Evolutionary conservation across 345 rosid genomes (phyloP), one percentile per base, ranked within the genome.

Genomic region (Brassica juncea): DNA sequence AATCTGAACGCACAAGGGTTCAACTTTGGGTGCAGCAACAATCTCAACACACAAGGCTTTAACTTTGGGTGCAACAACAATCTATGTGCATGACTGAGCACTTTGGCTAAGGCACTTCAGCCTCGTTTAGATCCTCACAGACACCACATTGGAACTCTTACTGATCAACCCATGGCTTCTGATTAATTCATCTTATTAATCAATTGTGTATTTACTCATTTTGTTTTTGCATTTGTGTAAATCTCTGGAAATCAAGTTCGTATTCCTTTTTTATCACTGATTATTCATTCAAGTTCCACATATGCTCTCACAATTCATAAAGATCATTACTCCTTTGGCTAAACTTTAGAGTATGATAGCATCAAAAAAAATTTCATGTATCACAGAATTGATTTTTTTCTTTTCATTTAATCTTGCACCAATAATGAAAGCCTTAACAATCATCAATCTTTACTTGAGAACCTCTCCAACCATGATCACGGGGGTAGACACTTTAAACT

Each of bases 401-500:
- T 42, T 42, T 42, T 42, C 14, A 11, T 42, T 14, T 47, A 47
- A 47, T 47, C 55, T 12, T 47, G 6, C 16, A 6, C 15, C 2
- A 12, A 11, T 42, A 42, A 7, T 10, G 49, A 42, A 42, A 42
- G 49, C 49, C 14, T 42, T 10, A 42, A 42, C 49, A 42, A 42
- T 42, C 49, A 42, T 11, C 49, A 42, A 42, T 42, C 49, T 42
- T 10, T 42, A 42, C 49, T 42, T 42, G 49, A 42, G 49, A 42
- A 42, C 49, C 49, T 42, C 49, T 42, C 14, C 3, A 42, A 42
- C 49, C 49, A 42, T 42, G 49, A 42, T 35, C 4, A 42, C 49
- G 49, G 14, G 14, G 35, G 35, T 32, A 5, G 35, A 32, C 11
- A n/a, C 54, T 31, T 72, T 78, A 57, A 77, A 8, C 69, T 59